These are phyloP conservation scores for Ceratocystiopsis sp. DNA, from an alignment of 2,329 filamentous ascomycete species.

Conservation along the genomic window DNA sequence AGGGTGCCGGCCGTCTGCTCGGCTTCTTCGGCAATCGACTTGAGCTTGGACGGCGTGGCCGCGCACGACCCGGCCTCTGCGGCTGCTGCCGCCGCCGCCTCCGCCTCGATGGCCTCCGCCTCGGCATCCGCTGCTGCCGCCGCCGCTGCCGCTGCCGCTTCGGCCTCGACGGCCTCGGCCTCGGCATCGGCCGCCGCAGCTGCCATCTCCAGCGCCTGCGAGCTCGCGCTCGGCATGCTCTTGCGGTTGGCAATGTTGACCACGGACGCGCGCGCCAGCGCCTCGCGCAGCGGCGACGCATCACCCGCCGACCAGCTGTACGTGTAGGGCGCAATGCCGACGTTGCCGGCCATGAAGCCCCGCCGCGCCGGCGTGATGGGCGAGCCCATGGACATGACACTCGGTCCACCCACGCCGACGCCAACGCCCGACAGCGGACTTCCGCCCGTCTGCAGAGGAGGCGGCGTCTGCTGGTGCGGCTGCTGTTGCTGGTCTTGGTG, in stretches of 20 bases:
- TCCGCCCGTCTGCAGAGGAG: neutral
- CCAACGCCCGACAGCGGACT: too few relatives aligned
- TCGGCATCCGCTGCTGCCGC: neutral
- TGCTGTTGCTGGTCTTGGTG: too few relatives aligned
- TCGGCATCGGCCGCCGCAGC: neutral
- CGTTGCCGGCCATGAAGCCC: conserved; percentile 1
- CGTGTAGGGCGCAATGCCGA: neutral
- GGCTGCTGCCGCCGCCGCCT: too few relatives aligned
- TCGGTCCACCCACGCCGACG: neutral
- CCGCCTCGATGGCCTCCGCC: neutral
- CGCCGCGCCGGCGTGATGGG: conserved; percentile 2
- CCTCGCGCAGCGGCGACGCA: conserved; percentile 9
- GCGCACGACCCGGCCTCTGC: too few relatives aligned
- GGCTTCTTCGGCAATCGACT: too few relatives aligned
- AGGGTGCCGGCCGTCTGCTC: too few relatives aligned
- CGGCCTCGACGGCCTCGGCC: neutral
- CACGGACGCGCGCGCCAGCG: conserved; percentile 6
- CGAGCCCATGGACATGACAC: neutral
- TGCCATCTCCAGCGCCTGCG: conserved; percentile 4
- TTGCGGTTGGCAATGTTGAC: conserved; percentile 4
- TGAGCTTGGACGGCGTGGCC: too few relatives aligned
- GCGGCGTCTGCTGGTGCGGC: neutral
- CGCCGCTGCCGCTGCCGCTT: too few relatives aligned
- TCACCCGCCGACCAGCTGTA: conserved; percentile 11
- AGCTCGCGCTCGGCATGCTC: conserved; percentile 8